phyloP scores from a whole-genome alignment of 257 asterid species.

The Vinca minor region DNA sequence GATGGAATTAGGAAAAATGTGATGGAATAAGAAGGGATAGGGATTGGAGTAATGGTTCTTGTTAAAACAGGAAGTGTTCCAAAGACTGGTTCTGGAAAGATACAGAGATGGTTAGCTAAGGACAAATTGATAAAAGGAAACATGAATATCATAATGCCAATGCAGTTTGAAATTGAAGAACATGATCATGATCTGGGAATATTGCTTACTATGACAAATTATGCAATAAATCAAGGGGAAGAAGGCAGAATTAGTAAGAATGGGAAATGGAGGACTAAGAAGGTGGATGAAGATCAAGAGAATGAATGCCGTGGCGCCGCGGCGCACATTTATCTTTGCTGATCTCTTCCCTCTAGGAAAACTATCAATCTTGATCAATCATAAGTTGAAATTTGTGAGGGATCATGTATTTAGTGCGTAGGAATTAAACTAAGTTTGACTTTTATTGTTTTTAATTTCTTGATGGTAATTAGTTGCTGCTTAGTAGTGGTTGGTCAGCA shows the following conservation, averaged over 20 bases:
- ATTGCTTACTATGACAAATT: not conserved
- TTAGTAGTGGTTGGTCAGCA: too few relatives aligned
- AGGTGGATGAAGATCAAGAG: constrained; percentile 7
- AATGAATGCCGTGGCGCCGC: too few relatives aligned
- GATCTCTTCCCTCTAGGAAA: constrained; percentile 40
- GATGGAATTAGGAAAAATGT: constrained; percentile 34
- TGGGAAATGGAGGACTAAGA: not conserved
- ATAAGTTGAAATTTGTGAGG: too few relatives aligned
- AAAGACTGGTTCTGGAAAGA: constrained; percentile 77
- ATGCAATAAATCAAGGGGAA: constrained; percentile 16
- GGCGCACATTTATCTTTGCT: constrained; percentile 22
- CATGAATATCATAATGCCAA: constrained; percentile 35
- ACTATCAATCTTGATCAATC: too few relatives aligned
- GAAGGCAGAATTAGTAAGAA: not conserved
- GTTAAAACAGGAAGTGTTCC: constrained; percentile 52
- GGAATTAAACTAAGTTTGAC: too few relatives aligned
- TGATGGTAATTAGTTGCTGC: too few relatives aligned
- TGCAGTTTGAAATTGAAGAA: constrained; percentile 27
- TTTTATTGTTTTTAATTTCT: too few relatives aligned
- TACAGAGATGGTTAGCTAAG: constrained; percentile 63
- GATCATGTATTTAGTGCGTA: too few relatives aligned
- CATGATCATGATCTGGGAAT: constrained; percentile 10
- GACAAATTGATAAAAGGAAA: constrained; percentile 26
- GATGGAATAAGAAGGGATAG: constrained; percentile 28
- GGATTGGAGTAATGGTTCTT: constrained; percentile 45